A percentile compares a stretch with the other conserved stretches of the same genome.
phyloP scores from a whole-genome alignment of 805 yeast genomes.

The Saccharomycopsis fermentans region DNA sequence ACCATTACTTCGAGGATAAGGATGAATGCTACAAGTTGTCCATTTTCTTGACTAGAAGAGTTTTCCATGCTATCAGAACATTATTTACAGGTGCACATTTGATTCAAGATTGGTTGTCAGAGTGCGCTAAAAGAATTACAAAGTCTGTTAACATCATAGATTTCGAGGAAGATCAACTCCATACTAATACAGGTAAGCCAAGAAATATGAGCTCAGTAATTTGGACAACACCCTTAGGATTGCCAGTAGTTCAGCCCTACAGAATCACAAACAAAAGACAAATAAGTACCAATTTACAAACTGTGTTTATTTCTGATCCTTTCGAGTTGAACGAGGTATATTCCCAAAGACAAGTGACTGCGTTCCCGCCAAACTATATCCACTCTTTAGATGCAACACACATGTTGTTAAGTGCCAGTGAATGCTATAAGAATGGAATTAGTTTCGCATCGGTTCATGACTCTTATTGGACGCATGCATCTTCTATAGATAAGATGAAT shows the following conservation, averaged over 20 bases:
- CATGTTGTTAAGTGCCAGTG: slow-evolving; percentile 81
- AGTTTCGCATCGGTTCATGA: slow-evolving; percentile 94
- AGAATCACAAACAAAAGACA: slow-evolving; percentile 55
- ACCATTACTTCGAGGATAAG: slow-evolving; percentile 42
- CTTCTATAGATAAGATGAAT: slow-evolving; percentile 68
- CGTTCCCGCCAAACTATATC: slow-evolving; percentile 91
- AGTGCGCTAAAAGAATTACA: slow-evolving; percentile 71
- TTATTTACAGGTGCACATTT: slow-evolving; percentile 86
- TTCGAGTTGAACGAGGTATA: slow-evolving; percentile 73
- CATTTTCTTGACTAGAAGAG: slow-evolving; percentile 63
- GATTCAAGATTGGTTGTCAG: slow-evolving; percentile 94
- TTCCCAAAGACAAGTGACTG: slow-evolving; percentile 80
- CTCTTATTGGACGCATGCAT: slow-evolving; percentile 96
- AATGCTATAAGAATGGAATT: slow-evolving; percentile 55
- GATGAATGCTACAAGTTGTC: slow-evolving; percentile 39
- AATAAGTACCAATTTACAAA: slow-evolving; percentile 76
- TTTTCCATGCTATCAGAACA: slow-evolving; percentile 75
- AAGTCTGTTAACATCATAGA: slow-evolving; percentile 48
- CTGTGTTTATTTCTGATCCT: slow-evolving; percentile 85
- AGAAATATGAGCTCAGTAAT: slow-evolving; percentile 78
- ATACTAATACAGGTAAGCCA: slow-evolving; percentile 29
- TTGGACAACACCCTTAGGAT: slow-evolving; percentile 95
- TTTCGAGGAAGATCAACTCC: slow-evolving; percentile 27
- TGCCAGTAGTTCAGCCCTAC: slow-evolving; percentile 97
- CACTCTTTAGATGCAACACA: slow-evolving; percentile 96